phyloP scores from a whole-genome alignment of 176 grass and related monocot genomes.

The Alopecurus myosuroides region DNA sequence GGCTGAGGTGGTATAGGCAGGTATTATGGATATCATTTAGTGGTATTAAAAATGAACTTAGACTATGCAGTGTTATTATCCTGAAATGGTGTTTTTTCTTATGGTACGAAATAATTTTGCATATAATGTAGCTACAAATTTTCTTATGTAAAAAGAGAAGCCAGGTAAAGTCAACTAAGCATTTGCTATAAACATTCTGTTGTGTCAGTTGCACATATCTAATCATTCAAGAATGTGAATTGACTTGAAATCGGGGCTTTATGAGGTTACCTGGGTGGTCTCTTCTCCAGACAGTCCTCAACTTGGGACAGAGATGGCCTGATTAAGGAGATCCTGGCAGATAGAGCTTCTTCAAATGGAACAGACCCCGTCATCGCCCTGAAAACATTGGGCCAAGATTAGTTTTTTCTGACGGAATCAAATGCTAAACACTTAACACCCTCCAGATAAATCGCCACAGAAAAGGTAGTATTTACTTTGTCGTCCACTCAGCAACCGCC shows the following conservation, averaged over 20 bases:
- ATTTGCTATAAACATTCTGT: neutral
- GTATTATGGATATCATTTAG: neutral
- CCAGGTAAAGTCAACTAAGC: neutral
- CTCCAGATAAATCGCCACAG: neutral
- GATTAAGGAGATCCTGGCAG: constrained; percentile 79
- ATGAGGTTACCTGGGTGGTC: constrained; percentile 58
- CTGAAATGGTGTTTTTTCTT: neutral
- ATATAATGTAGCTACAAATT: neutral
- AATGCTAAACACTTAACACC: neutral
- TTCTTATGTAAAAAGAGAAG: neutral
- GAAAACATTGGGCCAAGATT: neutral
- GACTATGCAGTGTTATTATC: neutral
- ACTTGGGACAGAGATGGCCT: constrained; percentile 72
- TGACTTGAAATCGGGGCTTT: neutral
- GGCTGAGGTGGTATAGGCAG: neutral
- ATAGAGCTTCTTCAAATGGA: constrained; percentile 85
- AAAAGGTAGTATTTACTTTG: constrained; percentile 35
- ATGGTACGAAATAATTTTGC: neutral
- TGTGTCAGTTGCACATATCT: neutral
- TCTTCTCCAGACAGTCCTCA: constrained; percentile 64
- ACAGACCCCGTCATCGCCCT: constrained; percentile 92
- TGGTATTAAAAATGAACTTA: neutral
- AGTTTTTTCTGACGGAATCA: neutral
- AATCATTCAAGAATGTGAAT: neutral
- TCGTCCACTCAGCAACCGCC: constrained; percentile 88